Percentiles rank a stretch among this genome's conserved stretches.
Conservation (phyloP, 2,329 filamentous ascomycete genomes). For the Aspergillus sp. region DNA sequence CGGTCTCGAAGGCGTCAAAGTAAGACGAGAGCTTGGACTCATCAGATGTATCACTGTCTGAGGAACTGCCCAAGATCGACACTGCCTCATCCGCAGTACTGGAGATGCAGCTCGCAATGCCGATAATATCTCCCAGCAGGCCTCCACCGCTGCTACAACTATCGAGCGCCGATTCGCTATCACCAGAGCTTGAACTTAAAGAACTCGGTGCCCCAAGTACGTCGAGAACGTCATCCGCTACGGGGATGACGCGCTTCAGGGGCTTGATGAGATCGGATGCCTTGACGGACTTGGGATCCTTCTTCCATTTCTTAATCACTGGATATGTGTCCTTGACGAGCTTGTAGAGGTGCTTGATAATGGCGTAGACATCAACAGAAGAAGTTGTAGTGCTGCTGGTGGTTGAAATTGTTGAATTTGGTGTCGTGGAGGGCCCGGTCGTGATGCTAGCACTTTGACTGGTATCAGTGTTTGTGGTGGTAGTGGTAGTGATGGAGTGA, state of each 20-base stretch:
- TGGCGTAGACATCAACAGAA: background rate
- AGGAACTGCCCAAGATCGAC: background rate
- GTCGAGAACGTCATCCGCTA: background rate
- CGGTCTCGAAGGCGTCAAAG: background rate
- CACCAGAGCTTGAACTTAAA: background rate
- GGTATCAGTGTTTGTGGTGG: background rate
- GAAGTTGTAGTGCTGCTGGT: background rate
- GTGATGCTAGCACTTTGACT: background rate
- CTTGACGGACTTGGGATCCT: slow-evolving; percentile 1
- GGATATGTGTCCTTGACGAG: background rate
- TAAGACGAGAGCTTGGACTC: background rate
- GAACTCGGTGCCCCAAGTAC: background rate
- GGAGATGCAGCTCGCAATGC: slow-evolving; percentile 1
- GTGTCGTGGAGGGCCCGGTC: background rate
- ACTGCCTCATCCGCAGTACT: background rate
- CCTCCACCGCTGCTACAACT: background rate
- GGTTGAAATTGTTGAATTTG: background rate
- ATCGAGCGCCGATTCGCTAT: background rate
- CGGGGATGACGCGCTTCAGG: background rate
- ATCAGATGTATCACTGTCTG: background rate
- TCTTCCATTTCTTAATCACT: slow-evolving; percentile 1
- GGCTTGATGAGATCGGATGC: background rate
- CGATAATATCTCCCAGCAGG: background rate
- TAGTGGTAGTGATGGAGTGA: background rate
- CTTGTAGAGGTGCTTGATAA: background rate